phyloP scores from a whole-genome alignment of 2,329 filamentous ascomycete species.

The Beauveria rudraprayagi region DNA sequence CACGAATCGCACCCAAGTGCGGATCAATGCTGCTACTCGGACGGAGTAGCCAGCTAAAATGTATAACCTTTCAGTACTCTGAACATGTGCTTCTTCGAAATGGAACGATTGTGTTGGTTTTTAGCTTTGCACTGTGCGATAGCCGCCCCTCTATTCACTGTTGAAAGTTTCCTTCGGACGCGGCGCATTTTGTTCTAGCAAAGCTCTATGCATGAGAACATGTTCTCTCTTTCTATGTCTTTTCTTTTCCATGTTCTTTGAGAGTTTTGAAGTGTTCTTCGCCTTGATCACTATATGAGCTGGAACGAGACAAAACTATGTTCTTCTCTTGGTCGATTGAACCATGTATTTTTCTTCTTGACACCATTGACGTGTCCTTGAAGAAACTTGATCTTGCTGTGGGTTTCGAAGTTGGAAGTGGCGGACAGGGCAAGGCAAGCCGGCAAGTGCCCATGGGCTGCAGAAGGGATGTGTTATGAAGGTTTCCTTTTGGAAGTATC shows the following conservation, averaged over 20 bases:
- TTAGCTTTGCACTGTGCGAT: neutral
- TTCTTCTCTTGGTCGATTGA: neutral
- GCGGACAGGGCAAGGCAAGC: neutral
- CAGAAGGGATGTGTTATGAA: neutral
- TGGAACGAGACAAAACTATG: conserved; percentile 7
- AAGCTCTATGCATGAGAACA: neutral
- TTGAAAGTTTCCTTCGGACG: neutral
- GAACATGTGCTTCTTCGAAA: conserved; percentile 9
- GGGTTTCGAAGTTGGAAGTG: neutral
- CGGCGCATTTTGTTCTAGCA: conserved; percentile 1
- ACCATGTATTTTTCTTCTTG: neutral
- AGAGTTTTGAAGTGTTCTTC: conserved; percentile 7
- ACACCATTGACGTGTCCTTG: neutral
- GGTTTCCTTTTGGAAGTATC: neutral
- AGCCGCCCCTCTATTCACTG: neutral
- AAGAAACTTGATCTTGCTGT: neutral
- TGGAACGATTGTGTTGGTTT: neutral
- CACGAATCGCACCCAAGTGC: neutral
- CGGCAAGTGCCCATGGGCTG: neutral
- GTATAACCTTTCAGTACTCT: conserved; percentile 18
- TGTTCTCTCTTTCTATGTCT: neutral
- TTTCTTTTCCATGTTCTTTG: neutral
- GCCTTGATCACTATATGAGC: conserved; percentile 5
- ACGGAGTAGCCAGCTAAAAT: conserved; percentile 5
- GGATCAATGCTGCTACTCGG: conserved; percentile 7